These are phyloP conservation scores for Amylocarpus encephaloides DNA, from an alignment of 2,329 filamentous ascomycete genomes.

Conservation along the genomic window DNA sequence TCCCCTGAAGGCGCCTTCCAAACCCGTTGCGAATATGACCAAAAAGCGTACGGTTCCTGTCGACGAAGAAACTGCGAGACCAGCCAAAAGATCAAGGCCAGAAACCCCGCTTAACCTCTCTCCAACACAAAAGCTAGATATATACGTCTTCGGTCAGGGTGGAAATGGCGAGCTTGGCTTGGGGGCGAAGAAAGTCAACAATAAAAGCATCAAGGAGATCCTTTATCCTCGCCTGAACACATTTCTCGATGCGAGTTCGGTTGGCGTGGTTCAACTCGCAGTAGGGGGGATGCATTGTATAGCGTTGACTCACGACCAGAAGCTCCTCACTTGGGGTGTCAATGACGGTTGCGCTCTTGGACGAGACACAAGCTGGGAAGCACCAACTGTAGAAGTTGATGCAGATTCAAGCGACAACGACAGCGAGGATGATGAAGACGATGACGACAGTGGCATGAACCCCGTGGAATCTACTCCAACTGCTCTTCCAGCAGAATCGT, in stretches of 20 bases:
- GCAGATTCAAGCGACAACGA: constrained; percentile 33
- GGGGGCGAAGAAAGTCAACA: constrained; percentile 55
- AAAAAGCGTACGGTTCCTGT: background rate
- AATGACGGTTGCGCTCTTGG: constrained; percentile 79
- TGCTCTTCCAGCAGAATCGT: constrained; percentile 54
- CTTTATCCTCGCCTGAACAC: constrained; percentile 66
- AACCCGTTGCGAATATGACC: background rate
- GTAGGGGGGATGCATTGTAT: constrained; percentile 77
- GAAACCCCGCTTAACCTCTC: constrained; percentile 50
- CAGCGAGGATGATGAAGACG: constrained; percentile 34
- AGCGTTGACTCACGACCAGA: constrained; percentile 71
- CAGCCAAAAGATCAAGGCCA: constrained; percentile 13
- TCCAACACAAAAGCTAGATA: constrained; percentile 57
- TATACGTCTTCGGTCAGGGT: constrained; percentile 77
- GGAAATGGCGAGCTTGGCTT: constrained; percentile 73
- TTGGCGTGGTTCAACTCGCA: constrained; percentile 67
- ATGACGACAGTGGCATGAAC: constrained; percentile 54
- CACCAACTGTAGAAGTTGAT: constrained; percentile 49
- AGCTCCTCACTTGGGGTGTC: constrained; percentile 78
- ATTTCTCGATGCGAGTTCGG: constrained; percentile 46
- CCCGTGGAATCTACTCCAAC: constrained; percentile 37
- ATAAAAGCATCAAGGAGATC: constrained; percentile 59
- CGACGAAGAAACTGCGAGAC: background rate
- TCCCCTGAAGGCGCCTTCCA: background rate
- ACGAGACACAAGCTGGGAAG: constrained; percentile 64